phyloP scores from a whole-genome alignment of 2,329 filamentous ascomycete species.

The Neonectria neomacrospora region DNA sequence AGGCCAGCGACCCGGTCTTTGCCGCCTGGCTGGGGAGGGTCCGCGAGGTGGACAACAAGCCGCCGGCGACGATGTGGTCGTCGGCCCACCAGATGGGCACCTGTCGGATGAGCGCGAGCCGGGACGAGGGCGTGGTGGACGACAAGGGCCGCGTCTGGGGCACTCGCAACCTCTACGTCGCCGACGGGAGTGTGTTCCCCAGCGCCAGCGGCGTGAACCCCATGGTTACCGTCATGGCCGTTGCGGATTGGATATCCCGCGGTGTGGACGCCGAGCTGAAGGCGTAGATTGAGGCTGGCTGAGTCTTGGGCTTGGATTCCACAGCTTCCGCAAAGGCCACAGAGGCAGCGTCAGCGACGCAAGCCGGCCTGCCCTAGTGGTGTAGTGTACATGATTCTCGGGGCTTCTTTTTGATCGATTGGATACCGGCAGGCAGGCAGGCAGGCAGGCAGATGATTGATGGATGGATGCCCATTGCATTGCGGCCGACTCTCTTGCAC shows the following conservation, averaged over 20 bases:
- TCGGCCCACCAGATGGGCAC: conserved; percentile 88
- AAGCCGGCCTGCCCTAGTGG: conserved; percentile 7
- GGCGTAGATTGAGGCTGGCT: conserved; percentile 27
- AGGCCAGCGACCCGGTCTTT: conserved; percentile 70
- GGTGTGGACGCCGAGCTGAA: conserved; percentile 61
- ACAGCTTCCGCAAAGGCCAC: background rate
- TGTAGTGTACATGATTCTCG: conserved; percentile 19
- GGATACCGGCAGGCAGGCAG: conserved; percentile 9
- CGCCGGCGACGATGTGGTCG: conserved; percentile 64
- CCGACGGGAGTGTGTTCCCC: conserved; percentile 81
- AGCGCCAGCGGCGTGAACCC: conserved; percentile 83
- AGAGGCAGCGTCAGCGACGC: background rate
- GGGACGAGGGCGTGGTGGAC: conserved; percentile 67
- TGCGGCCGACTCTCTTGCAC: background rate
- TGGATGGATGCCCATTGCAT: background rate
- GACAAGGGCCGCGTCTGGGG: conserved; percentile 72
- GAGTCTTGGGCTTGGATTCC: background rate
- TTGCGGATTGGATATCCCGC: conserved; percentile 72
- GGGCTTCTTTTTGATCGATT: conserved; percentile 7
- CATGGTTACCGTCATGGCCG: conserved; percentile 81
- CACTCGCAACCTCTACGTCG: conserved; percentile 72
- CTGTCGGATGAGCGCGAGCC: conserved; percentile 73
- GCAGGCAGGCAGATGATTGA: conserved; percentile 5
- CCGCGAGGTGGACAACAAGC: conserved; percentile 59
- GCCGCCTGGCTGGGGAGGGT: conserved; percentile 68